Percentiles rank a stretch among this genome's conserved stretches.
Evolutionary conservation across 768 basidiomycete species (phyloP).

Genomic region (Mycena vulgaris): DNA sequence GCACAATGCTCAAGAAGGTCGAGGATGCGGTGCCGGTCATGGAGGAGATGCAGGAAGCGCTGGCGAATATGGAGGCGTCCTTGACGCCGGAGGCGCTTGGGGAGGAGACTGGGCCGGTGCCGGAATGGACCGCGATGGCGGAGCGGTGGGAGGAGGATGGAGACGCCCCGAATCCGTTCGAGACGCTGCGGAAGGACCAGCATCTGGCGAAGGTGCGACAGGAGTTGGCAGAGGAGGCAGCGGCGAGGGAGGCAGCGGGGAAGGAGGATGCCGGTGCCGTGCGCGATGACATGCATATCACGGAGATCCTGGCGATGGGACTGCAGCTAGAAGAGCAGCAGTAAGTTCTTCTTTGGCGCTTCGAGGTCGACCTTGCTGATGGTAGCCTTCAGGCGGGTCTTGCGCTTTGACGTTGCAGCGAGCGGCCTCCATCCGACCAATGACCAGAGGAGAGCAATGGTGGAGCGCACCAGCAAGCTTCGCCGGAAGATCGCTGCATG

Average conservation of each 20-base stretch:
- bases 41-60: neutral
- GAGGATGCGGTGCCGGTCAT: neutral
- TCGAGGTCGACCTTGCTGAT: neutral
- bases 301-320: conserved; percentile 28
- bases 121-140: conserved; percentile 14
- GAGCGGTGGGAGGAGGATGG: conserved; percentile 29
- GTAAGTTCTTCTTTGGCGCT: conserved; percentile 3
- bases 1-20: neutral
- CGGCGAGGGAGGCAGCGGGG: conserved; percentile 8
- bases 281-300: conserved; percentile 24
- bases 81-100: neutral
- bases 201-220: conserved; percentile 31
- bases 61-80: neutral
- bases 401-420: neutral
- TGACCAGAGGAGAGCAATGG: conserved; percentile 37
- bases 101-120: neutral
- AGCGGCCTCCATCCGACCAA: conserved; percentile 35
- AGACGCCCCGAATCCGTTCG: conserved; percentile 27
- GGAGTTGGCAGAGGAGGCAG: conserved; percentile 37
- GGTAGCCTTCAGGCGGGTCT: neutral
- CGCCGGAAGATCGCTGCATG: conserved; percentile 8
- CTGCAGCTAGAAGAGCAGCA: conserved; percentile 38
- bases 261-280: neutral
- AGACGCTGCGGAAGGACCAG: conserved; percentile 8
- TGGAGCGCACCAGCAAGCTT: conserved; percentile 22